A percentile compares a stretch with the other conserved stretches of the same genome.
Conservation (phyloP, 371 early-diverging fungal species). For the Mucor velutinosus region DNA sequence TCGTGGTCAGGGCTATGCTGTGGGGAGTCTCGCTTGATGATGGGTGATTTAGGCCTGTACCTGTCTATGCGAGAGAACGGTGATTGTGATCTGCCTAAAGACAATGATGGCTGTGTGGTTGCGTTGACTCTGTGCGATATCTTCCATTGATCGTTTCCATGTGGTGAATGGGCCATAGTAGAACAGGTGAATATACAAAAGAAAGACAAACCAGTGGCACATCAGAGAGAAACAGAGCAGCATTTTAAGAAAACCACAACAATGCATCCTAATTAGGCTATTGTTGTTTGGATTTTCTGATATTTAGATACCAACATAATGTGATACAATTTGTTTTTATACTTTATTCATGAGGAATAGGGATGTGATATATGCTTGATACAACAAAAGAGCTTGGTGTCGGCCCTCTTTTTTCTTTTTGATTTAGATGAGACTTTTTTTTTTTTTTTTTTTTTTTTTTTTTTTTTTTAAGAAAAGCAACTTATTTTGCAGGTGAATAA, state of each 20-base stretch:
- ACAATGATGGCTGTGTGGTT: neutral
- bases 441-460: neutral
- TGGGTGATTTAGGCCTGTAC: neutral
- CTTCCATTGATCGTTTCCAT: slow-evolving; percentile 5
- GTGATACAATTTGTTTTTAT: neutral
- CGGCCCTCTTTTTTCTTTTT: neutral
- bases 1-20: neutral
- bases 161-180: neutral
- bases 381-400: neutral
- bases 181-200: neutral
- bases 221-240: neutral
- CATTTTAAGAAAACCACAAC: neutral
- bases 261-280: slow-evolving; percentile 4
- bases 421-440: neutral
- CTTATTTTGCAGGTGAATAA: slow-evolving; percentile 28
- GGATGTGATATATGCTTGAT: neutral
- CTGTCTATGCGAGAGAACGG: slow-evolving; percentile 2
- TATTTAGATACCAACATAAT: neutral
- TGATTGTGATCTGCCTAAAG: neutral
- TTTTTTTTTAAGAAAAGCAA: neutral
- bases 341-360: neutral
- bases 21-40: neutral
- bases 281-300: neutral
- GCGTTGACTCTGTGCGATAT: neutral
- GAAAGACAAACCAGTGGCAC: neutral